Conservation (phyloP, 1,284 basidiomycete genomes). For the Cryptococcus floricola region DNA sequence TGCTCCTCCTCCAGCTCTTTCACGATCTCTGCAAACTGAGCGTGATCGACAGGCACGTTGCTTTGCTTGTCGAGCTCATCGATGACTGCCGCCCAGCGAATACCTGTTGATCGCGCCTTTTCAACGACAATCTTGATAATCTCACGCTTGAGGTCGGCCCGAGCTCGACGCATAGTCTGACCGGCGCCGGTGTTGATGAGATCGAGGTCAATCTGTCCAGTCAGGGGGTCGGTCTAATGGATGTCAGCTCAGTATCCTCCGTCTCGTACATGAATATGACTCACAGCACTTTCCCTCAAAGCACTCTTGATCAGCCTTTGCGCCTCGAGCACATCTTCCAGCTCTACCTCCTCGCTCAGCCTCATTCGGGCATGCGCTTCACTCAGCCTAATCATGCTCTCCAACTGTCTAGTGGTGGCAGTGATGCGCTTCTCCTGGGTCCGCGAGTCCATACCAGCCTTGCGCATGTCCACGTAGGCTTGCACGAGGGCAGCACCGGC, state of each 20-base stretch:
- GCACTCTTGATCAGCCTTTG: conserved; percentile 91
- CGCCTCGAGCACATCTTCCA: conserved; percentile 85
- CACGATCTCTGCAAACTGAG: conserved; percentile 78
- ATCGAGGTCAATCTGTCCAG: conserved; percentile 88
- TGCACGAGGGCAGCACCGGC: conserved; percentile 80
- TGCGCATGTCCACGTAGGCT: conserved; percentile 90
- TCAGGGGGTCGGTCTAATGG: conserved; percentile 75
- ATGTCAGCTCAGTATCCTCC: neutral
- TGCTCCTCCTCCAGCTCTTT: conserved; percentile 75
- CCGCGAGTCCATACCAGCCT: conserved; percentile 83
- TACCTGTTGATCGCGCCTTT: conserved; percentile 56
- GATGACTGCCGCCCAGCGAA: conserved; percentile 75
- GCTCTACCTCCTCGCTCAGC: conserved; percentile 76
- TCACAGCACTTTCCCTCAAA: conserved; percentile 75
- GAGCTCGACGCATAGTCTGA: conserved; percentile 71
- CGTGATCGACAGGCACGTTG: conserved; percentile 66
- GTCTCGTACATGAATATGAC: conserved; percentile 8
- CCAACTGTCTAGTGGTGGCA: conserved; percentile 93
- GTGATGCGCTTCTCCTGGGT: conserved; percentile 90
- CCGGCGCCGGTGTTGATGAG: conserved; percentile 92
- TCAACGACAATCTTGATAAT: conserved; percentile 62
- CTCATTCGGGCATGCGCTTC: conserved; percentile 97
- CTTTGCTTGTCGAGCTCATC: conserved; percentile 73
- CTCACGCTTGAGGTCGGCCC: conserved; percentile 79
- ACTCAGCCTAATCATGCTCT: conserved; percentile 95